These are phyloP conservation scores for Penicillium steckii DNA, from an alignment of 495 filamentous ascomycete genomes.

Conservation along the genomic window DNA sequence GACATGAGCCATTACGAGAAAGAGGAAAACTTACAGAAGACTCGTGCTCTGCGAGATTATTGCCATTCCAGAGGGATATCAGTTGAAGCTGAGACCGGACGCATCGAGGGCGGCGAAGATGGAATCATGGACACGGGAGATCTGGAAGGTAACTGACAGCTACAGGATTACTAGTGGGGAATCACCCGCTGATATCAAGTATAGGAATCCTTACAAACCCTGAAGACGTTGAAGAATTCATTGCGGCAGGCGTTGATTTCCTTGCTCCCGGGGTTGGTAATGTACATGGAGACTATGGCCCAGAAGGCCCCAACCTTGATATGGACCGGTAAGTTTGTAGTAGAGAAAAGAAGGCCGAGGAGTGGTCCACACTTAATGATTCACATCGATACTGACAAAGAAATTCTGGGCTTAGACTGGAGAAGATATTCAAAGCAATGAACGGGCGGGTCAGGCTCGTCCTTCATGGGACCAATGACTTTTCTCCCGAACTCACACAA, in stretches of 20 bases:
- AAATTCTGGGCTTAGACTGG: conserved; percentile 6
- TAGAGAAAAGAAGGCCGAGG: too few relatives aligned
- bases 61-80: conserved; percentile 66
- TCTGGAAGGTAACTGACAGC: conserved; percentile 57
- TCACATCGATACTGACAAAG: neutral
- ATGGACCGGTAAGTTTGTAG: conserved; percentile 51
- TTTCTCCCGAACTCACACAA: conserved; percentile 54
- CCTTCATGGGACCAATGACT: conserved; percentile 69
- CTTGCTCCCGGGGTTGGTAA: conserved; percentile 75
- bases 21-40: conserved; percentile 66
- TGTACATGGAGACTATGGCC: conserved; percentile 73
- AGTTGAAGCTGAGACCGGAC: conserved; percentile 69
- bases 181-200: neutral
- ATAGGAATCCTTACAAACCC: conserved; percentile 58
- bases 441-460: conserved; percentile 59
- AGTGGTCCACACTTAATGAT: too few relatives aligned
- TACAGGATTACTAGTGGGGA: too few relatives aligned
- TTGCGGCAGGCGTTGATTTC: conserved; percentile 68
- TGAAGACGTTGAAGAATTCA: conserved; percentile 67
- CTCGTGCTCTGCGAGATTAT: conserved; percentile 58
- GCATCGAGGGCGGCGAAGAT: conserved; percentile 78
- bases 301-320: conserved; percentile 61
- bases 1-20: conserved; percentile 74
- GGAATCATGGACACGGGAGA: conserved; percentile 71
- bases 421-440: conserved; percentile 14